Evolutionary conservation across 164 flowering plant genomes (phyloP), one percentile per base, ranked within the genome.

Genomic region (Vitis vinifera): DNA sequence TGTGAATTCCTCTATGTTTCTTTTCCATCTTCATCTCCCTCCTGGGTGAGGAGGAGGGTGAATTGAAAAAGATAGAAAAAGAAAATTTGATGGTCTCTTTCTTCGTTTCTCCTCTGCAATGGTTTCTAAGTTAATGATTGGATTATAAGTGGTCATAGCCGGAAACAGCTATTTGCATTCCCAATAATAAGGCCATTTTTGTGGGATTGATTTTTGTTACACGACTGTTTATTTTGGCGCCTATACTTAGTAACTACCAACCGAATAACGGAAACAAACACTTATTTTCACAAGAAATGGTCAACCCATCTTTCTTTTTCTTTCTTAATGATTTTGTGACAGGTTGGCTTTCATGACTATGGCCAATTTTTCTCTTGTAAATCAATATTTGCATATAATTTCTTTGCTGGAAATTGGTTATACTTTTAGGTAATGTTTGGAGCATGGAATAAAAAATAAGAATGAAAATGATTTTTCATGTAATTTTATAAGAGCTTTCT

Each of bases 1-100:
- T 16, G 15, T 8, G 66, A 9, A 11, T 49, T 55, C 67, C 64
- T 58, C 75, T 57, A 37, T 51, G 65, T 51, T 67, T 81, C 75
- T 77, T 75, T 75, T 75, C 74, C 72, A 79, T 78, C 82, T 77
- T 73, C 80, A 73, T 75, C 44, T 37, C 76, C 80, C 83, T 75
- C 80, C 80, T 70, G 73, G 75, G 47, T 14, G 48, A 47, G 72
- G 79, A 67, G 67, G 73, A 17, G 12, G 52, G 23, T 11, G 69
- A 63, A 68, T 14, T n/a, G 62, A 57, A 31, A 31, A 37, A 49
- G 3, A 12, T 55, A 9, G 66, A n/a, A 30, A 57, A 49, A 29
- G 19, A 55, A 9, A 4, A 19, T 44, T 17, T 13, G 47, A 27
- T n/a, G 56, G 15, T 23, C 31, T 19, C 52, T 27, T 62, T 37